Evolutionary conservation across 352 stramenopile species (phyloP).

Genomic region (Phytophthora pisi): DNA sequence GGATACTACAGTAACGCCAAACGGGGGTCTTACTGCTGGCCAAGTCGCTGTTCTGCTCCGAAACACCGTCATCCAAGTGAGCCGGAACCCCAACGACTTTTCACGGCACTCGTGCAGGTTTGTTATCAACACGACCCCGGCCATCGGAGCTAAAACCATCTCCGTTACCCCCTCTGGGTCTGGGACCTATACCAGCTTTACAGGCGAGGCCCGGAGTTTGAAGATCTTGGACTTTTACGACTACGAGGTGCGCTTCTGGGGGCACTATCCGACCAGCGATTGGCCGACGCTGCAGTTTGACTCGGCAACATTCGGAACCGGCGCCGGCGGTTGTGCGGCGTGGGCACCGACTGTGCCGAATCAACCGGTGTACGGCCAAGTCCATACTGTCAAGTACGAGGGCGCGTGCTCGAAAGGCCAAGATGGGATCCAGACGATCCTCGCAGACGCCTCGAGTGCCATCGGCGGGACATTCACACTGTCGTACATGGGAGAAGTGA

Average conservation of each 20-base stretch:
- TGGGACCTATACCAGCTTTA: constrained; percentile 47
- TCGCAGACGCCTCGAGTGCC: constrained; percentile 72
- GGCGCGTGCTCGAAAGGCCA: constrained; percentile 56
- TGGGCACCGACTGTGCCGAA: constrained; percentile 50
- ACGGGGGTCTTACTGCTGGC: constrained; percentile 32
- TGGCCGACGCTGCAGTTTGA: constrained; percentile 79
- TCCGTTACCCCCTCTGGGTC: constrained; percentile 33
- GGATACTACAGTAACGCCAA: constrained; percentile 4
- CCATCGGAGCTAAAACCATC: constrained; percentile 28
- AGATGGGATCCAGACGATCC: constrained; percentile 67
- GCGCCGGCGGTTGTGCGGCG: constrained; percentile 15
- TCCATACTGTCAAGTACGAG: constrained; percentile 78
- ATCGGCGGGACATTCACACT: constrained; percentile 93
- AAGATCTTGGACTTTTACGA: constrained; percentile 74
- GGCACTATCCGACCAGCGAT: constrained; percentile 64
- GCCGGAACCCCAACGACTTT: constrained; percentile 75
- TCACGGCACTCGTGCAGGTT: constrained; percentile 70
- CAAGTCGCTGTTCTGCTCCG: constrained; percentile 39
- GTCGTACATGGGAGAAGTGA: constrained; percentile 86
- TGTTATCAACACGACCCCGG: constrained; percentile 20
- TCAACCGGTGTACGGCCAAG: constrained; percentile 49
- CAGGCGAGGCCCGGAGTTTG: constrained; percentile 47
- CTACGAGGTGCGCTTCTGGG: constrained; percentile 77
- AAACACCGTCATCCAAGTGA: constrained; percentile 68
- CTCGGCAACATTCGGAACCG: constrained; percentile 38